These are phyloP conservation scores for Psidium friedrichsthalianum DNA, from an alignment of 345 rosid species.

Conservation along the genomic window DNA sequence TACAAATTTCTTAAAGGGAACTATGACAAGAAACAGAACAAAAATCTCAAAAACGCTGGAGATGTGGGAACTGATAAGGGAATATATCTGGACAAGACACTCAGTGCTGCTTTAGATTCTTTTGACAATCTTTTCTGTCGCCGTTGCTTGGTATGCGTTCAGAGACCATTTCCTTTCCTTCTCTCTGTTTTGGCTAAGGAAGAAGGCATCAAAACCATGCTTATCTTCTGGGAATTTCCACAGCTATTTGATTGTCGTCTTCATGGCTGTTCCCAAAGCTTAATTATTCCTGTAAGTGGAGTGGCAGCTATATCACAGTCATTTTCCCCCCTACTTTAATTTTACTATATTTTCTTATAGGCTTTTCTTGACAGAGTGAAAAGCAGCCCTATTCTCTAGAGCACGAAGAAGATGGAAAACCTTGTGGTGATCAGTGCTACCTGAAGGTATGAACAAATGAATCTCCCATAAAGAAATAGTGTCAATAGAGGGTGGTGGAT, in stretches of 20 bases:
- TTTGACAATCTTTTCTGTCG: constrained; percentile 98
- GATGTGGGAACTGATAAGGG: constrained; percentile 41
- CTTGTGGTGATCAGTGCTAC: constrained; percentile 81
- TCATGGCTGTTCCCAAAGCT: constrained; percentile 93
- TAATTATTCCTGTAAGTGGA: constrained; percentile 72
- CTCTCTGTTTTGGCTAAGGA: neutral
- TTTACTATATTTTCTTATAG: constrained; percentile 9
- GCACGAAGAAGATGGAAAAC: constrained; percentile 70
- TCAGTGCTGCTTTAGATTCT: constrained; percentile 89
- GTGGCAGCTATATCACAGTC: neutral
- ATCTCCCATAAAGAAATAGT: neutral
- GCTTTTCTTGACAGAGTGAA: constrained; percentile 65
- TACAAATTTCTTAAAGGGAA: constrained; percentile 52
- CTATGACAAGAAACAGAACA: constrained; percentile 17
- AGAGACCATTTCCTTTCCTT: neutral
- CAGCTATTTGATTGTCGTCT: constrained; percentile 98
- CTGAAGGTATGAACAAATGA: constrained; percentile 39
- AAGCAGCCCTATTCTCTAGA: constrained; percentile 72
- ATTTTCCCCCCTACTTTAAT: neutral
- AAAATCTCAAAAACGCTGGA: constrained; percentile 24
- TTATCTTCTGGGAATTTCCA: constrained; percentile 12
- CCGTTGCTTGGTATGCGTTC: constrained; percentile 74
- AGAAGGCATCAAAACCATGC: constrained; percentile 2
- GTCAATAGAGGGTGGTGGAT: neutral
- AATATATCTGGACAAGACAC: constrained; percentile 65